These are phyloP conservation scores for Henckelia pumila DNA, from an alignment of 257 asterid species.

Conservation along the genomic window DNA sequence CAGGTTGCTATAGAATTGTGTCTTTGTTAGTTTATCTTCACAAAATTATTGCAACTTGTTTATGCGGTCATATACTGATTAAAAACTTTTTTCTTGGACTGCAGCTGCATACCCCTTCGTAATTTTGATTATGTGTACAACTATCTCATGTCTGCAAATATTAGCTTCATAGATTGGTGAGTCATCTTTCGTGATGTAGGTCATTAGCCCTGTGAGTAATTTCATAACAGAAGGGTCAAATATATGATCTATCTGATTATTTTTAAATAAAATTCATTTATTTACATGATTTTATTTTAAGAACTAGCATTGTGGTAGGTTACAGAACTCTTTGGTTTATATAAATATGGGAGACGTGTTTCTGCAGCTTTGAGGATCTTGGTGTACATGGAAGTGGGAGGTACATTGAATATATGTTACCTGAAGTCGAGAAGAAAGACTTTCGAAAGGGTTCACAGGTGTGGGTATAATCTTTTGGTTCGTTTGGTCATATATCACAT, in stretches of 20 bases:
- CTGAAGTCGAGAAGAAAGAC: conserved; percentile 49
- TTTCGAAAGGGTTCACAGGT: conserved; percentile 61
- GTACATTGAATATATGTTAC: conserved; percentile 49
- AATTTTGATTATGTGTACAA: conserved; percentile 83
- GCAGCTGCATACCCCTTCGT: conserved; percentile 94
- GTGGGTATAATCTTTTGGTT: conserved; percentile 15
- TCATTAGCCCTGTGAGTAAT: background rate
- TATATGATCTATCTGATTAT: background rate
- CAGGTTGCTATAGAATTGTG: conserved; percentile 50
- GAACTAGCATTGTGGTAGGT: conserved; percentile 9
- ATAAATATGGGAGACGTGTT: background rate
- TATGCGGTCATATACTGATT: conserved; percentile 28
- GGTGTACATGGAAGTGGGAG: conserved; percentile 63
- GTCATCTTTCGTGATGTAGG: conserved; percentile 24
- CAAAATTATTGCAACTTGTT: conserved; percentile 14
- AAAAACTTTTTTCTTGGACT: conserved; percentile 30
- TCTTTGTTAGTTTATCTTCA: conserved; percentile 8
- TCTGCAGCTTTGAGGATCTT: conserved; percentile 58
- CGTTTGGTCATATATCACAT: background rate
- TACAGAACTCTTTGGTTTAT: conserved; percentile 15
- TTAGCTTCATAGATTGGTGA: conserved; percentile 93
- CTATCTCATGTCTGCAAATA: conserved; percentile 91
- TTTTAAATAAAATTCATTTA: too few species aligned
- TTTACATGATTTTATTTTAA: too few species aligned
- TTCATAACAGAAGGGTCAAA: background rate